Evolutionary conservation across 306 rosid genomes (phyloP).

Genomic region (Rosa rugosa): DNA sequence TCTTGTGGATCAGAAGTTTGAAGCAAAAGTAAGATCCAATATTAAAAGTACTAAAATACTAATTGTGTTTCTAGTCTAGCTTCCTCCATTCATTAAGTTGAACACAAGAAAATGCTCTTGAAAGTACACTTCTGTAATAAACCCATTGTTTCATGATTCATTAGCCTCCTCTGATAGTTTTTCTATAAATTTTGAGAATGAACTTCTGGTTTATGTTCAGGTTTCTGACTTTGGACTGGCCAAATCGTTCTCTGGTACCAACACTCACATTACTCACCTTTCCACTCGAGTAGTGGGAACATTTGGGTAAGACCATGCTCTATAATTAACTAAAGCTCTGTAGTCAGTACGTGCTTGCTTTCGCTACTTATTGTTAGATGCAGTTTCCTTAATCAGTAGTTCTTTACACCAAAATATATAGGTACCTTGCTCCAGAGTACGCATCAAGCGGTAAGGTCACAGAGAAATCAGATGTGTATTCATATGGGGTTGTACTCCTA

Average conservation of each 20-base stretch:
- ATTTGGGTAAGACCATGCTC: slow-evolving; percentile 26
- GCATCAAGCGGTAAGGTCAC: slow-evolving; percentile 35
- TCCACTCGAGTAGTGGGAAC: slow-evolving; percentile 34
- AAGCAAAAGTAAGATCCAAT: slow-evolving; percentile 47
- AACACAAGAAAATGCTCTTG: neutral
- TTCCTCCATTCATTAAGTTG: neutral
- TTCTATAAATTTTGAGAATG: neutral
- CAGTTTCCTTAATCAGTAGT: neutral
- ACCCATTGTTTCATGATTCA: neutral
- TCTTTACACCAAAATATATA: neutral
- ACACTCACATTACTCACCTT: slow-evolving; percentile 26
- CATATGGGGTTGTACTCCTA: slow-evolving; percentile 27
- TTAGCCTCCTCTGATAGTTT: neutral
- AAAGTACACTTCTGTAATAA: neutral
- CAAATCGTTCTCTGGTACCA: slow-evolving; percentile 34
- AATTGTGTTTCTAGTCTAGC: neutral
- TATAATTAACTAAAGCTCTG: neutral
- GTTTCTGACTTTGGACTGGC: slow-evolving; percentile 48
- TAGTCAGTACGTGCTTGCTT: neutral
- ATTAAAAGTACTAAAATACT: neutral
- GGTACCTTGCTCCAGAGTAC: slow-evolving; percentile 35
- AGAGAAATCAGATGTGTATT: slow-evolving; percentile 34
- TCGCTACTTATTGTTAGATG: neutral
- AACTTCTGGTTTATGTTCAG: slow-evolving; percentile 21
- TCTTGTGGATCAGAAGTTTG: slow-evolving; percentile 54